These are phyloP conservation scores for Gliomastix tumulicola DNA, from an alignment of 2,329 filamentous ascomycete genomes.

Conservation along the genomic window DNA sequence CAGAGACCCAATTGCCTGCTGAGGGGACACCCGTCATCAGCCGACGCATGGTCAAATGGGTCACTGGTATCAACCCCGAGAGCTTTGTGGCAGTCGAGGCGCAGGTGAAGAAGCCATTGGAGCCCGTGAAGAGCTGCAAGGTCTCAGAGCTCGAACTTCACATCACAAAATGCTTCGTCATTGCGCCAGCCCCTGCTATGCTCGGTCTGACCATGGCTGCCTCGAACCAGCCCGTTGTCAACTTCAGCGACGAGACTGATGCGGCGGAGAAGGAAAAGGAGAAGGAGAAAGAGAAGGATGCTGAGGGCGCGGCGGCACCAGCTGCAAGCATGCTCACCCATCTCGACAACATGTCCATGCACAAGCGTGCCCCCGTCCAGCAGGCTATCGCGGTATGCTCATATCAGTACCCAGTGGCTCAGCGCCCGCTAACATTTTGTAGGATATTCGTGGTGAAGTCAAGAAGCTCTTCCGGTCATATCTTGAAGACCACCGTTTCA, in stretches of 20 bases:
- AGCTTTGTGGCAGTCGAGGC: slow-evolving; percentile 79
- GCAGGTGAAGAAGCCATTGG: slow-evolving; percentile 70
- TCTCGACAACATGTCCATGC: slow-evolving; percentile 86
- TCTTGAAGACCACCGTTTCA: slow-evolving; percentile 67
- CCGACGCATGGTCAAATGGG: slow-evolving; percentile 94
- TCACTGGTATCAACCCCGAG: slow-evolving; percentile 66
- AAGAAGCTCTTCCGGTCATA: slow-evolving; percentile 71
- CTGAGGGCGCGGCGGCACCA: slow-evolving; percentile 37
- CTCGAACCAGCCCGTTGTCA: slow-evolving; percentile 47
- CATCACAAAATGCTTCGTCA: slow-evolving; percentile 75
- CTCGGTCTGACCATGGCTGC: slow-evolving; percentile 51
- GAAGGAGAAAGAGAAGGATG: slow-evolving; percentile 14
- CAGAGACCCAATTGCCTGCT: slow-evolving; percentile 25
- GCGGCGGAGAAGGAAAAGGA: slow-evolving; percentile 33
- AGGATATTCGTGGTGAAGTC: slow-evolving; percentile 43
- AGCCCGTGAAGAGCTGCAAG: slow-evolving; percentile 81
- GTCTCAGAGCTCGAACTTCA: slow-evolving; percentile 81
- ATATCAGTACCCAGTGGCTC: slow-evolving; percentile 15
- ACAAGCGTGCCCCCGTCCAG: slow-evolving; percentile 85
- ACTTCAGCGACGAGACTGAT: slow-evolving; percentile 51
- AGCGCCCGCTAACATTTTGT: background rate
- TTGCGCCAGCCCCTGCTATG: slow-evolving; percentile 55
- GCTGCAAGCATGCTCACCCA: slow-evolving; percentile 77
- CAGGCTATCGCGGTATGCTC: slow-evolving; percentile 70
- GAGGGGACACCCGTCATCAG: slow-evolving; percentile 62